Conservation (phyloP, 768 basidiomycete species). For the Floccularia luteovirens region DNA sequence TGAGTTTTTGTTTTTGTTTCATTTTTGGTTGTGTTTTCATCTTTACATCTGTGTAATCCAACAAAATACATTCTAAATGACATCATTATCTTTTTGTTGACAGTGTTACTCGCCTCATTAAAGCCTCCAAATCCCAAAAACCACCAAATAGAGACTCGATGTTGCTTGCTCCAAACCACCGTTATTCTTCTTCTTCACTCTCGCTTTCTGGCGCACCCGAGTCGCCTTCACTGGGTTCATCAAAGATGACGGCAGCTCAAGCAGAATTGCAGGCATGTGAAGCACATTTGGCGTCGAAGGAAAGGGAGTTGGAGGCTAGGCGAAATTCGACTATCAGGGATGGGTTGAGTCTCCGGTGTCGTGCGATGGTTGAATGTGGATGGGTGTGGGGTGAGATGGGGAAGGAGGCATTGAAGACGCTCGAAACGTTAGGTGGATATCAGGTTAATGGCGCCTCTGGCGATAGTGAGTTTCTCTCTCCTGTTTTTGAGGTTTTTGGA, state of each 20-base stretch:
- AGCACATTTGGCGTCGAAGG: conserved; percentile 60
- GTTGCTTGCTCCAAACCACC: conserved; percentile 18
- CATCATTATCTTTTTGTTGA: background rate
- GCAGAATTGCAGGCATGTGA: conserved; percentile 81
- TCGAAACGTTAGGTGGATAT: conserved; percentile 15
- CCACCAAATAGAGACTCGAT: conserved; percentile 31
- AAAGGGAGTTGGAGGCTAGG: conserved; percentile 48
- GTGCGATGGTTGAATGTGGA: conserved; percentile 63
- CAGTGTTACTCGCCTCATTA: conserved; percentile 75
- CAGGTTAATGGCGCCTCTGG: background rate
- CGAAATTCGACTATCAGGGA: conserved; percentile 50
- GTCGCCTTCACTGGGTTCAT: conserved; percentile 12
- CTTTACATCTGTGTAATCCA: background rate
- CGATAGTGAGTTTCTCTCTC: background rate
- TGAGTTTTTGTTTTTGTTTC: conserved; percentile 25
- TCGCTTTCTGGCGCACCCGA: conserved; percentile 22
- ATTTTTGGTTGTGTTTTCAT: background rate
- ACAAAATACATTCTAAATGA: no score
- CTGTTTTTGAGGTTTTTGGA: no score
- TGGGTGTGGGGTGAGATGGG: conserved; percentile 65
- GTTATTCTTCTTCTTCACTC: conserved; percentile 32
- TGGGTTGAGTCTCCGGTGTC: conserved; percentile 55
- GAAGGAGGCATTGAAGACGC: conserved; percentile 41
- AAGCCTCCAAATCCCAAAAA: conserved; percentile 56
- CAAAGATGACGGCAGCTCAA: conserved; percentile 63